Evolutionary conservation across 2,329 filamentous ascomycete genomes (phyloP), one percentile per base, ranked within the genome.

Genomic region (Aspergillus latus): DNA sequence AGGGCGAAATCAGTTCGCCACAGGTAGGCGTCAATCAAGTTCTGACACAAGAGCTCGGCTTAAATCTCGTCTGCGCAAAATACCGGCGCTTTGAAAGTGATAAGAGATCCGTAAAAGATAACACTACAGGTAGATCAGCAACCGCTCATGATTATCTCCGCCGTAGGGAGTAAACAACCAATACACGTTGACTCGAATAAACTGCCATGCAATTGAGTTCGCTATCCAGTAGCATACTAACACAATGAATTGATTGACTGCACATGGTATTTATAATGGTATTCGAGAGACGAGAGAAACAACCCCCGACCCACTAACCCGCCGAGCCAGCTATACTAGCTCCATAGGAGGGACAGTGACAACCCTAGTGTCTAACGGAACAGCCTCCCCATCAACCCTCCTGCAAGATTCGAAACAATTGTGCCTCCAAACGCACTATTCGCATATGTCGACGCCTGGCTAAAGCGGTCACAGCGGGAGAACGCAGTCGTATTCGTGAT

Each of bases 401-500:
- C 76, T 7, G 82, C 82, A 60, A 84, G 63, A 63, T 79, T 83
- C 63, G 78, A 78, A 54, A 81, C 80, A 54, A 84, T 72, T 2
- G 80, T 78, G 44, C 82, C 82, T 6, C 78, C 76, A 52, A 85
- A 73, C 4, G 82, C 82, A 40, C 76, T 78, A 44, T 79, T 83
- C 5, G 83, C 82, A 59, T 82, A 80, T 49, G 75, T 82, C 37
- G 82, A 83, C 9, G 85, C 85, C 64, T 87, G 78, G 58, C 78
- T 78, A 63, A 81, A 81, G 51, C 76, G 76, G 61, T 81, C 78
- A 58, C 78, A 81, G 15, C 78, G 72, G 7, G 78, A 81, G 65
- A 81, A 81, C 5, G 78, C 78, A 39, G 80, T 67, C 1, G 78
- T 81, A 59, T 81, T 81, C 32, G 78, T 81, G 58, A 81, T 76